A percentile compares a stretch with the other conserved stretches of the same genome.
These are phyloP conservation scores for Citrus maxima DNA, from an alignment of 345 rosid species.

Conservation along the genomic window DNA sequence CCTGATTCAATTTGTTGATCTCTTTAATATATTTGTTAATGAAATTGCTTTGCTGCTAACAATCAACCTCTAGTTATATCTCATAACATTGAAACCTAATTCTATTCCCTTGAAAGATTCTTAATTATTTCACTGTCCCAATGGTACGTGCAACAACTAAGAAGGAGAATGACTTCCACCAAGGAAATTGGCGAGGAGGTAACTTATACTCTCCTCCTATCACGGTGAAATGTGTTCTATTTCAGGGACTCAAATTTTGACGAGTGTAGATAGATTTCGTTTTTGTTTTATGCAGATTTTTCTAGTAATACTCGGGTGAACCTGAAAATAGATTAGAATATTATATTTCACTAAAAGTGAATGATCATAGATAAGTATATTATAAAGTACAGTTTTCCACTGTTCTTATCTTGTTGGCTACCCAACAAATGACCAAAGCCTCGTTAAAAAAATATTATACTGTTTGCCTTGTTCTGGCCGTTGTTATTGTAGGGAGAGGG, in stretches of 20 bases:
- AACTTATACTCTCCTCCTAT: background rate
- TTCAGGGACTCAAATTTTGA: background rate
- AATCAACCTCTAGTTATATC: background rate
- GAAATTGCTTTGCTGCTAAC: background rate
- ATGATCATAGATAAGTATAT: background rate
- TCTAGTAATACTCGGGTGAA: background rate
- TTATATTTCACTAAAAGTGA: background rate
- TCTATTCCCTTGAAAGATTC: background rate
- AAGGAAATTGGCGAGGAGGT: background rate
- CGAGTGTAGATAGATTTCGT: background rate
- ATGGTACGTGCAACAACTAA: background rate
- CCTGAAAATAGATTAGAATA: too few relatives aligned
- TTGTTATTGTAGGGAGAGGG: conserved; percentile 1
- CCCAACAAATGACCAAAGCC: background rate
- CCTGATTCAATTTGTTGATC: background rate
- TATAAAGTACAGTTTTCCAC: background rate
- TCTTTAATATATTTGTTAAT: background rate
- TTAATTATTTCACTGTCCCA: background rate
- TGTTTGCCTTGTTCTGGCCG: background rate
- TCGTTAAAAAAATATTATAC: conserved; percentile 8
- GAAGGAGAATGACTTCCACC: background rate
- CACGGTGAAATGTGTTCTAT: background rate
- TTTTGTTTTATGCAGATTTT: background rate
- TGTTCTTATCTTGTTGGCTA: background rate
- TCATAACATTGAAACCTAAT: background rate